A percentile compares a stretch with the other conserved stretches of the same genome.
Conservation (phyloP, 305 asterid genomes). For the Solanum hybrid region DNA sequence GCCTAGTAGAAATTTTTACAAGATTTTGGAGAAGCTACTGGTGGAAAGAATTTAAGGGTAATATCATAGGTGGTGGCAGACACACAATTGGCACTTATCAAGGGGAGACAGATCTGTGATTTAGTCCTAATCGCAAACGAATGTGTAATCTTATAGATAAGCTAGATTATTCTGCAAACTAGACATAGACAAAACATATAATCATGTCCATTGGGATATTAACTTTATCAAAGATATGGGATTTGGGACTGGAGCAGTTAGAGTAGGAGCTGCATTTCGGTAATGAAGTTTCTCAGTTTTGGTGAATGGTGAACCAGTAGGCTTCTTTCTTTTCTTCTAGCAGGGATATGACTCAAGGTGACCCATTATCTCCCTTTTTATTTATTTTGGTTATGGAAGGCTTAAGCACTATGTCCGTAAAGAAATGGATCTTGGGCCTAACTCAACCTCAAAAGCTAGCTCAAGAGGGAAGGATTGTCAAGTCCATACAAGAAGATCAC, state of each 20-base stretch:
- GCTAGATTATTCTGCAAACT: background rate
- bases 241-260: background rate
- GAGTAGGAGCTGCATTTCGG: background rate
- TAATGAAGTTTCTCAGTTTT: background rate
- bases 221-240: background rate
- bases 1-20: background rate
- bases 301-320: background rate
- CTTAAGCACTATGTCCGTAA: background rate
- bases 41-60: background rate
- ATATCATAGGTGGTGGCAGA: background rate
- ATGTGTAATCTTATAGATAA: background rate
- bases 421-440: background rate
- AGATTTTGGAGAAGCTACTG: background rate
- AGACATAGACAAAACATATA: background rate
- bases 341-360: background rate
- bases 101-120: background rate
- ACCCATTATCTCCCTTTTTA: background rate
- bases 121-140: background rate
- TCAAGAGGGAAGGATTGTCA: background rate
- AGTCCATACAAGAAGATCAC: background rate
- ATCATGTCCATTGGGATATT: background rate
- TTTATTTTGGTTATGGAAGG: background rate
- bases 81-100: background rate
- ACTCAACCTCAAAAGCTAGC: background rate
- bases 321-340: background rate